Evolutionary conservation across 169 alveolate species (phyloP), one percentile per base, ranked within the genome.

Genomic region (Neospora caninum): DNA sequence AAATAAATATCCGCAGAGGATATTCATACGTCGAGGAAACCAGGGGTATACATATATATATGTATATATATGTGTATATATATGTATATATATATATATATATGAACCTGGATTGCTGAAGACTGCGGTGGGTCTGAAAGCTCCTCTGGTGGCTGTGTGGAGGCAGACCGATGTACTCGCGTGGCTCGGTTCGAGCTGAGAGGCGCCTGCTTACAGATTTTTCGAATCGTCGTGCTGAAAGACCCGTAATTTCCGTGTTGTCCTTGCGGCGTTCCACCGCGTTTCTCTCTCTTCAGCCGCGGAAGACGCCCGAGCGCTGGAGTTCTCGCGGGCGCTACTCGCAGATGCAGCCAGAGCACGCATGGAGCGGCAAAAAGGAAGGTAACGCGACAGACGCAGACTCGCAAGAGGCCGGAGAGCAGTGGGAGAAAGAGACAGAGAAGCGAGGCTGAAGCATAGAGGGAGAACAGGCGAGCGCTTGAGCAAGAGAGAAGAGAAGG

Each of bases 331-430:
- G 18, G 89, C 89, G 53, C 41, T 82, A 29, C 64, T 82, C 34
- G 89, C 89, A 22, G 89, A 82, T 31, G 89, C 89, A 29, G 89
- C 89, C 36, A 82, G 27, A 36, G 89, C 89, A 31, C 89, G 89
- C 4, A 2, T 42, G 38, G 89, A 82, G 38, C 29, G 89, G 0
- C 84, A 73, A 43, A 73, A 73, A 43, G 84, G 49, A 36, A 18
- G 84, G 39, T 36, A 36, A 31, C 25, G 18, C 84, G n/a, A 20
- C 45, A 73, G 84, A 36, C 7, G 20, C 25, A n/a, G 10, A 29
- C 29, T 67, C 2, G 69, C 39, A 80, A 38, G 88, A 80, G 34
- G 88, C 10, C 22, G 38, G 25, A 67, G 39, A 1, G 89, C n/a
- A 82, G 67, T 9, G 36, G 20, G 64, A 22, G 67, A 31, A n/a